These are phyloP conservation scores for Fusarium sp. DNA, from an alignment of 2,329 filamentous ascomycete species.

Conservation along the genomic window DNA sequence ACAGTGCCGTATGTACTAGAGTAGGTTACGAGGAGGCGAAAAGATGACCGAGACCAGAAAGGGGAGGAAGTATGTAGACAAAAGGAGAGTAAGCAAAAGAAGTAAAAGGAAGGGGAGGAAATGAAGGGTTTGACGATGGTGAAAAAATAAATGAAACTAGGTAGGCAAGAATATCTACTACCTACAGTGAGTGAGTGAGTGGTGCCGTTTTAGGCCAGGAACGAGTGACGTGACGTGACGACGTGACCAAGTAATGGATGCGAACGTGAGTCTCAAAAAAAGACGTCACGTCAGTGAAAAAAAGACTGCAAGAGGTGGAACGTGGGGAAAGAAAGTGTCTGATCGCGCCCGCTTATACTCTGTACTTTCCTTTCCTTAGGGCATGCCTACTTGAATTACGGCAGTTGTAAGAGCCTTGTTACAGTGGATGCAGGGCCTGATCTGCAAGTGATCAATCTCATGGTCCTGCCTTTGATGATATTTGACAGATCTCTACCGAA, in stretches of 20 bases:
- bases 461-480: constrained; percentile 12
- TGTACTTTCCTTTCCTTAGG: not conserved
- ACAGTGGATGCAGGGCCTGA: not conserved
- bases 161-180: constrained; percentile 24
- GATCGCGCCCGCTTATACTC: not conserved
- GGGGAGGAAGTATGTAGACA: constrained; percentile 9
- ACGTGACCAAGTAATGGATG: constrained; percentile 3
- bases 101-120: constrained; percentile 1
- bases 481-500: constrained; percentile 7
- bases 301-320: not conserved
- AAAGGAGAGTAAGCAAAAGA: constrained; percentile 13
- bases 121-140: not conserved
- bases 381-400: not conserved
- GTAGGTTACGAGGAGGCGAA: constrained; percentile 18
- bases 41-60: constrained; percentile 18
- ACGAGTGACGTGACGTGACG: constrained; percentile 13
- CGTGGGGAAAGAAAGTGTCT: not conserved
- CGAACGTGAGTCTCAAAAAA: not conserved
- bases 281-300: not conserved
- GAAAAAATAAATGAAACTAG: not conserved
- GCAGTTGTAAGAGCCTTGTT: not conserved
- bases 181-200: not conserved
- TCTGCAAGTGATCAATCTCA: not conserved
- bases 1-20: not conserved
- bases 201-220: not conserved